Evolutionary conservation across 768 basidiomycete species (phyloP).

Genomic region (Boletus rubescentipes): DNA sequence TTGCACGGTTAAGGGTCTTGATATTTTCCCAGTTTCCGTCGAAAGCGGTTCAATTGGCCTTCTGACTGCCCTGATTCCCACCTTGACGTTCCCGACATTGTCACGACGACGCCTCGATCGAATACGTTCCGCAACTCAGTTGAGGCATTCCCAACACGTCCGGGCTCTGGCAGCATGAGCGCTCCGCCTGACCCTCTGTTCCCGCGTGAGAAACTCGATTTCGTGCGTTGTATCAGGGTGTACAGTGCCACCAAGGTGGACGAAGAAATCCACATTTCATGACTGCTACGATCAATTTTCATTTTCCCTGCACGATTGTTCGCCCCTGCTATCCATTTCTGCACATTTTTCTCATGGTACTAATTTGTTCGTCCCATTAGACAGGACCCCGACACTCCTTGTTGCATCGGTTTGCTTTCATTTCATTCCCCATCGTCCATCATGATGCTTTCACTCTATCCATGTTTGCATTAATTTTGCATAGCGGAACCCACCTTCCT

Average conservation of each 20-base stretch:
- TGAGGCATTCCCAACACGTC: slow-evolving; percentile 14
- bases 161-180: slow-evolving; percentile 14
- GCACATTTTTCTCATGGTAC: neutral
- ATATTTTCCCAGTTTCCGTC: slow-evolving; percentile 52
- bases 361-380: slow-evolving; percentile 7
- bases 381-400: slow-evolving; percentile 20
- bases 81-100: slow-evolving; percentile 22
- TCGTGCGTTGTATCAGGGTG: slow-evolving; percentile 52
- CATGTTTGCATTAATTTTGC: slow-evolving; percentile 13
- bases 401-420: neutral
- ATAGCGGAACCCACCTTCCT: slow-evolving; percentile 7
- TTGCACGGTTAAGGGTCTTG: slow-evolving; percentile 8
- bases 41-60: slow-evolving; percentile 70
- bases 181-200: slow-evolving; percentile 25
- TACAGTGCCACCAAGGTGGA: slow-evolving; percentile 48
- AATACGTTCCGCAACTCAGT: slow-evolving; percentile 17
- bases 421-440: neutral
- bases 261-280: slow-evolving; percentile 26
- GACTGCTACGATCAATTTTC: slow-evolving; percentile 4
- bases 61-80: slow-evolving; percentile 40
- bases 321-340: neutral
- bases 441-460: slow-evolving; percentile 3
- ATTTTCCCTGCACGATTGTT: neutral
- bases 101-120: slow-evolving; percentile 23
- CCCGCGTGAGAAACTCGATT: slow-evolving; percentile 41